A percentile compares a stretch with the other conserved stretches of the same genome.
These are phyloP conservation scores for Starmera stellimalicola DNA, from an alignment of 1,139 yeast genomes.

Conservation along the genomic window DNA sequence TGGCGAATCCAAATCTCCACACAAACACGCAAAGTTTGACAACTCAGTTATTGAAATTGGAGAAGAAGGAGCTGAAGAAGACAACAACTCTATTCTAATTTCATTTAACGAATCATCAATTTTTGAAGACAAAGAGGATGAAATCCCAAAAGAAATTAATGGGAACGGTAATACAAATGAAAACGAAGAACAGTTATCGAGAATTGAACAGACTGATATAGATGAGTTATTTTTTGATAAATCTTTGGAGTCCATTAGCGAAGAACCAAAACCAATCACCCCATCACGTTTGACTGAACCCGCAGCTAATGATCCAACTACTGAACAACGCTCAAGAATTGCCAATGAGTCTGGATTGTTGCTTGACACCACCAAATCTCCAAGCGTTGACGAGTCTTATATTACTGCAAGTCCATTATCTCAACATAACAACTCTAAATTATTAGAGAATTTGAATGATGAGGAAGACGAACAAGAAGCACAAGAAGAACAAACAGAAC, in stretches of 20 bases:
- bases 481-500: background rate
- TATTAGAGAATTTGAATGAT: slow-evolving; percentile 7
- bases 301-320: slow-evolving; percentile 31
- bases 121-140: slow-evolving; percentile 6
- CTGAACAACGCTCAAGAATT: slow-evolving; percentile 29
- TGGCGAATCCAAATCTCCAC: background rate
- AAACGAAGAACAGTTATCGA: slow-evolving; percentile 13
- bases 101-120: slow-evolving; percentile 3
- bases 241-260: background rate
- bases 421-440: slow-evolving; percentile 5
- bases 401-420: slow-evolving; percentile 16
- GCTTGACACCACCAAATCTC: slow-evolving; percentile 19
- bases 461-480: slow-evolving; percentile 2
- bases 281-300: slow-evolving; percentile 38
- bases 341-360: slow-evolving; percentile 17
- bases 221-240: background rate
- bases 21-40: background rate
- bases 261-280: slow-evolving; percentile 18
- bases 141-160: no score
- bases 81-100: background rate
- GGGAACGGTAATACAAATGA: slow-evolving; percentile 1
- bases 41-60: background rate
- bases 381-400: slow-evolving; percentile 13
- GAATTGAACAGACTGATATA: slow-evolving; percentile 12
- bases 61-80: background rate